These are phyloP conservation scores for Adansonia madagascariensis DNA, from an alignment of 441 rosid genomes.

Conservation along the genomic window DNA sequence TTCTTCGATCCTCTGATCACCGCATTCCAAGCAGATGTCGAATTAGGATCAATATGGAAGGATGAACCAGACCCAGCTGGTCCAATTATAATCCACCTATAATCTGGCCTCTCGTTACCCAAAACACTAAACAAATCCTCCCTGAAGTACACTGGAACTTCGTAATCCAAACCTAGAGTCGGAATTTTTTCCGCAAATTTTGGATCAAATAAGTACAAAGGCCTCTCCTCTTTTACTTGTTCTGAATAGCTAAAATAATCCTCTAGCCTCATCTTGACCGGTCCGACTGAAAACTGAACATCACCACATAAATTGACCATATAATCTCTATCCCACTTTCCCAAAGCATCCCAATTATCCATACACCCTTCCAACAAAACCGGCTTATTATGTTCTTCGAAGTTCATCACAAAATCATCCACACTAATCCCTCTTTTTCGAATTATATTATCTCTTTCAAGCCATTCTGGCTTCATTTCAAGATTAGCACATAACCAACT, in stretches of 20 bases:
- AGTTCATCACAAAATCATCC: conserved; percentile 68
- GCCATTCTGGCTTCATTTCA: conserved; percentile 95
- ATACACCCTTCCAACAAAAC: conserved; percentile 86
- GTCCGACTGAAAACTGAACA: conserved; percentile 72
- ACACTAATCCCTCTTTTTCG: conserved; percentile 74
- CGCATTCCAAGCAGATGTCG: conserved; percentile 98
- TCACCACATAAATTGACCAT: conserved; percentile 56
- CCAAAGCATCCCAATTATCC: conserved; percentile 69
- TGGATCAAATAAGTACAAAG: conserved; percentile 91
- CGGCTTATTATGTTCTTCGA: conserved; percentile 89
- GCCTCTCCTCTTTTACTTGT: conserved; percentile 79
- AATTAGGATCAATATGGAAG: conserved; percentile 95
- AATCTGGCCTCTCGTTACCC: conserved; percentile 84
- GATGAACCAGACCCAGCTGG: conserved; percentile 95
- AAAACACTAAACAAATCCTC: conserved; percentile 89
- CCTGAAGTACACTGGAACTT: conserved; percentile 74
- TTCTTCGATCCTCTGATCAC: conserved; percentile 79
- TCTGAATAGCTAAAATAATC: conserved; percentile 77
- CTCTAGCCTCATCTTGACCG: conserved; percentile 79
- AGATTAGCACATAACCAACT: conserved; percentile 98
- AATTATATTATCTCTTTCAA: conserved; percentile 74
- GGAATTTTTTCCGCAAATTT: conserved; percentile 84
- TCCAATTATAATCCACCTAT: conserved; percentile 89
- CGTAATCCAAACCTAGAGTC: conserved; percentile 62
- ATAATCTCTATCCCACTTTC: conserved; percentile 81